A percentile compares a stretch with the other conserved stretches of the same genome.
Evolutionary conservation across 495 filamentous ascomycete species (phyloP).

Genomic region (Talaromyces proteolyticus): DNA sequence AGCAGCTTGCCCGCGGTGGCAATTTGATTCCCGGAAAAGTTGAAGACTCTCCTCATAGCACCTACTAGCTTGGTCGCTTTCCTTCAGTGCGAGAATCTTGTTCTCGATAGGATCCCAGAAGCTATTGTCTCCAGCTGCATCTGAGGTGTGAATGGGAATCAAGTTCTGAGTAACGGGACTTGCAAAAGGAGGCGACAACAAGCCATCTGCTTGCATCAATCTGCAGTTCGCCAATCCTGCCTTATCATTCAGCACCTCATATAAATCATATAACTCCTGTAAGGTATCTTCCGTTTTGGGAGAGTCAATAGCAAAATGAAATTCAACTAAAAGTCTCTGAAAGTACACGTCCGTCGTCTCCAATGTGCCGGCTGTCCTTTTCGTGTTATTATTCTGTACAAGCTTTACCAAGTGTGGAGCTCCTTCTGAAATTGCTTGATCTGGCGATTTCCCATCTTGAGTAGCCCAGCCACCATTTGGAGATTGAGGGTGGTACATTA

Average conservation of each 20-base stretch:
- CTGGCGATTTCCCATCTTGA: constrained; percentile 5
- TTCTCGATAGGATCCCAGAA: constrained; percentile 17
- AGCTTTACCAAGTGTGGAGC: constrained; percentile 2
- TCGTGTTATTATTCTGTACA: too few relatives aligned
- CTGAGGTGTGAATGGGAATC: constrained; percentile 6
- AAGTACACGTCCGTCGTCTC: constrained; percentile 12
- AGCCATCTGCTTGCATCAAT: constrained; percentile 16
- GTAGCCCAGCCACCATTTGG: background rate
- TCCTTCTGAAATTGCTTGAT: background rate
- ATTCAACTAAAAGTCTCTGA: constrained; percentile 9
- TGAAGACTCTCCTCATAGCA: constrained; percentile 11
- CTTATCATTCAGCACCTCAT: constrained; percentile 10
- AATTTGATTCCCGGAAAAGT: constrained; percentile 10
- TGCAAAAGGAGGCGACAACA: constrained; percentile 16
- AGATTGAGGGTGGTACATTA: background rate
- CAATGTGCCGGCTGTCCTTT: too few relatives aligned
- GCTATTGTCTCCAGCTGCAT: constrained; percentile 5
- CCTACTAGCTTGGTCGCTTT: constrained; percentile 2
- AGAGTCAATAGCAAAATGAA: constrained; percentile 13
- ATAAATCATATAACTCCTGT: constrained; percentile 8
- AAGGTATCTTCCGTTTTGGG: constrained; percentile 3
- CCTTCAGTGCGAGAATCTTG: constrained; percentile 10
- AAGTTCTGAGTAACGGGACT: constrained; percentile 18
- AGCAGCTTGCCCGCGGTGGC: constrained; percentile 13
- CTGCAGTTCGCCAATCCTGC: constrained; percentile 17